Percentiles rank a stretch among this genome's conserved stretches.
Conservation (phyloP, 192 early-diverging fungal species). For the Fimicolochytrium jonesii region DNA sequence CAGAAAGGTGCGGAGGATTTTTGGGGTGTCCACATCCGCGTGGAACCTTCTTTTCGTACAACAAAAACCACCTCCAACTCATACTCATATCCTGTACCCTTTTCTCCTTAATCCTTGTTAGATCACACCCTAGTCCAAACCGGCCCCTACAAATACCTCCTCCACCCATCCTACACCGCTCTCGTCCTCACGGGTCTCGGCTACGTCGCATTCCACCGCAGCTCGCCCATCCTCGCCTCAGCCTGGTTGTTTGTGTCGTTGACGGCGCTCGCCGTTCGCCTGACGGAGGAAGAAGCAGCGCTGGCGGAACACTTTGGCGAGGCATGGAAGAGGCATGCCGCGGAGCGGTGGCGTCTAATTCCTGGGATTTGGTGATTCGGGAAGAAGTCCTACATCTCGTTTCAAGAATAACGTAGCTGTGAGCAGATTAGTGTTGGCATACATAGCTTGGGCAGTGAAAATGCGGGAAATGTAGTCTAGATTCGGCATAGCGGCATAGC, state of each 20-base stretch:
- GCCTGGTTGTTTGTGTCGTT: background rate
- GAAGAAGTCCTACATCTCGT: too few relatives aligned
- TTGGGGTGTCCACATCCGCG: background rate
- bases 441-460: too few relatives aligned
- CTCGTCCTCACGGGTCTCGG: background rate
- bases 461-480: too few relatives aligned
- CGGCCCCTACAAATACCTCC: background rate
- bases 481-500: too few relatives aligned
- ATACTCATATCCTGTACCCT: background rate
- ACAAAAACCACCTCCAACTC: background rate
- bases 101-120: background rate
- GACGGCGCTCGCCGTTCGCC: background rate
- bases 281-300: background rate
- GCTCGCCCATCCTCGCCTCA: too few relatives aligned
- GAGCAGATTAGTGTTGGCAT: too few relatives aligned
- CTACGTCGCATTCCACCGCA: constrained; percentile 5
- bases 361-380: constrained; percentile 2
- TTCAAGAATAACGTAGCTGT: too few relatives aligned
- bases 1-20: background rate
- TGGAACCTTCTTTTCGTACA: background rate
- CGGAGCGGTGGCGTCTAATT: background rate
- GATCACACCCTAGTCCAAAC: constrained; percentile 6
- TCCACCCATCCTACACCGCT: constrained; percentile 9
- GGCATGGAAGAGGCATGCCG: background rate
- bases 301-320: background rate